Percentiles rank a stretch among this genome's conserved stretches.
Evolutionary conservation across 2,329 filamentous ascomycete genomes (phyloP).

Genomic region (Neurospora sp.): DNA sequence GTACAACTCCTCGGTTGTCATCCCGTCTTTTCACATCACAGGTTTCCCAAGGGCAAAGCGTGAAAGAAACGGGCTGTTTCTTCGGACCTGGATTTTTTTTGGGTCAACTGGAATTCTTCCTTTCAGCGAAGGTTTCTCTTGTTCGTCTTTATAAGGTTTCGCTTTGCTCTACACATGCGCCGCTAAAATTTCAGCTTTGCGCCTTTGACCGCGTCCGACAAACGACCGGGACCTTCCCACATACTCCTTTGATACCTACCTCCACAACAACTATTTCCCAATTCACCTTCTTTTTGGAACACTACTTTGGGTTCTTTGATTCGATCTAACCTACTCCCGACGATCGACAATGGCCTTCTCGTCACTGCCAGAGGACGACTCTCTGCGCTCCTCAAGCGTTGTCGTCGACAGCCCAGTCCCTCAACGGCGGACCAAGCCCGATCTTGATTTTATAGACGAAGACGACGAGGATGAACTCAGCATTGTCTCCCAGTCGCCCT

Average conservation of each 20-base stretch:
- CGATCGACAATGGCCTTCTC: conserved; percentile 13
- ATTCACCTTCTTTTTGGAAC: background rate
- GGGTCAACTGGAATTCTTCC: background rate
- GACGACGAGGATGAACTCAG: conserved; percentile 23
- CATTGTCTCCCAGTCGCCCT: conserved; percentile 29
- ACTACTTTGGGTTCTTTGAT: conserved; percentile 1
- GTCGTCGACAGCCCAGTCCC: conserved; percentile 2
- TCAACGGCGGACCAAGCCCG: conserved; percentile 2
- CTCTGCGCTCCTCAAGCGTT: background rate
- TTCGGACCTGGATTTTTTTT: background rate
- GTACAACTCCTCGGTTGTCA: background rate
- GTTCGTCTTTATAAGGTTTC: background rate
- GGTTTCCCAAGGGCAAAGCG: background rate
- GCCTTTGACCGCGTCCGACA: background rate
- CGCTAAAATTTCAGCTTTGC: conserved; percentile 4
- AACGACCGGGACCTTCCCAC: background rate
- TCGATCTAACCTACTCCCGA: background rate
- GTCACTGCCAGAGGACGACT: conserved; percentile 8
- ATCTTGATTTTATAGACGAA: conserved; percentile 20
- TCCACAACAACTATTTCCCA: background rate
- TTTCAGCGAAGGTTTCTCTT: background rate
- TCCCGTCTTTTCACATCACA: background rate
- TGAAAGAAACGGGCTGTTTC: background rate
- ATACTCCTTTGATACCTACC: background rate
- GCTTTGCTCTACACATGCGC: background rate